Evolutionary conservation across 1,284 basidiomycete species (phyloP).

Genomic region (Anthracocystis setariae): DNA sequence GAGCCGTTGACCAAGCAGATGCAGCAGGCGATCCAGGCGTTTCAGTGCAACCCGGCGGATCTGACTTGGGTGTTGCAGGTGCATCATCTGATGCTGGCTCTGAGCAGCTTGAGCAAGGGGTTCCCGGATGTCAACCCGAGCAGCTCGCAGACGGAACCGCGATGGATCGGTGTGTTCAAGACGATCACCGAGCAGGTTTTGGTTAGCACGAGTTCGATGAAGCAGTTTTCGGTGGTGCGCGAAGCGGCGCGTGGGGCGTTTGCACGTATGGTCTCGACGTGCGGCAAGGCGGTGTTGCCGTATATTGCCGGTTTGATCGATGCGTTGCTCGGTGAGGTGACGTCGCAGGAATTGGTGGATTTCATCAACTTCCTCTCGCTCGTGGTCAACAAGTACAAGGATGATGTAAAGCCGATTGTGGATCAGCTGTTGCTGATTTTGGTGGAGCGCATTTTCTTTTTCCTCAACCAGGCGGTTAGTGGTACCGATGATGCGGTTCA

Average conservation of each 20-base stretch:
- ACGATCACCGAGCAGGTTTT: constrained; percentile 89
- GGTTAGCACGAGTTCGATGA: constrained; percentile 87
- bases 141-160: constrained; percentile 75
- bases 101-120: constrained; percentile 94
- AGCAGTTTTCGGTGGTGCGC: constrained; percentile 84
- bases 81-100: constrained; percentile 95
- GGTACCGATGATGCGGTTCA: constrained; percentile 90
- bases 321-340: constrained; percentile 88
- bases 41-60: constrained; percentile 70
- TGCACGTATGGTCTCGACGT: constrained; percentile 88
- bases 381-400: constrained; percentile 90
- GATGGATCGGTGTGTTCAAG: constrained; percentile 82
- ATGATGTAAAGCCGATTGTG: constrained; percentile 82
- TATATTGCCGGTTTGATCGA: constrained; percentile 87
- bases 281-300: constrained; percentile 78
- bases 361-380: constrained; percentile 94
- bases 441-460: constrained; percentile 81
- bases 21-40: constrained; percentile 74
- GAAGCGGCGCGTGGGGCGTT: constrained; percentile 88
- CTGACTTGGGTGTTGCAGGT: constrained; percentile 82
- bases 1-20: constrained; percentile 84
- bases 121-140: constrained; percentile 75
- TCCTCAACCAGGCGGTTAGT: constrained; percentile 82
- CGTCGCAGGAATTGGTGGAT: constrained; percentile 90
- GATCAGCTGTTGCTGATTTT: constrained; percentile 90